These are phyloP conservation scores for Neurospora crassa DNA, from an alignment of 2,329 filamentous ascomycete genomes.

Conservation along the genomic window DNA sequence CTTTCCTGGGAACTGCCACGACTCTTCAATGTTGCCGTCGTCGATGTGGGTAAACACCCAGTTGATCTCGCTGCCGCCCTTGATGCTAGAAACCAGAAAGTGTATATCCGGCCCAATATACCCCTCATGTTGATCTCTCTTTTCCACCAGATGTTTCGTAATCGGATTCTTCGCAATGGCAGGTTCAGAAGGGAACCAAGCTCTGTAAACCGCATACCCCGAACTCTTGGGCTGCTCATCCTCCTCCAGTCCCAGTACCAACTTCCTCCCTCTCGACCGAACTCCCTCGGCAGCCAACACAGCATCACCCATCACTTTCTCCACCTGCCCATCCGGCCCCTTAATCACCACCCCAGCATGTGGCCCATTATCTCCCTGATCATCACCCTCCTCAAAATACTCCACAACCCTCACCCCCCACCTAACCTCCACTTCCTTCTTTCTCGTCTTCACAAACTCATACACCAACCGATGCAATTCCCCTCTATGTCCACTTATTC, in stretches of 20 bases:
- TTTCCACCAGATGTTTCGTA: constrained; percentile 32
- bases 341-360: constrained; percentile 32
- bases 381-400: constrained; percentile 37
- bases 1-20: constrained; percentile 34
- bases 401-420: constrained; percentile 35
- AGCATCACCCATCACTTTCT: constrained; percentile 30
- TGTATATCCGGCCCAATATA: constrained; percentile 44
- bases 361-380: constrained; percentile 7
- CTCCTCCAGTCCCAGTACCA: constrained; percentile 34
- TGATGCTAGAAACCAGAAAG: constrained; percentile 42
- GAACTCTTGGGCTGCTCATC: constrained; percentile 32
- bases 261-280: constrained; percentile 34
- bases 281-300: constrained; percentile 39
- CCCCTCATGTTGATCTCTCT: constrained; percentile 41
- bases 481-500: constrained; percentile 45
- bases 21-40: constrained; percentile 36
- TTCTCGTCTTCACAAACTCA: constrained; percentile 35
- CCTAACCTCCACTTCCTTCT: constrained; percentile 32
- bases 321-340: constrained; percentile 16
- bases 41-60: constrained; percentile 42
- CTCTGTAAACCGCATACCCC: constrained; percentile 35
- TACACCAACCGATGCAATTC: constrained; percentile 43
- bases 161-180: constrained; percentile 35
- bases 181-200: constrained; percentile 32
- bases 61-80: constrained; percentile 40